A percentile compares a stretch with the other conserved stretches of the same genome.
Evolutionary conservation across 2,329 filamentous ascomycete species (phyloP).

Genomic region (Trichoderma atrobrunneum): DNA sequence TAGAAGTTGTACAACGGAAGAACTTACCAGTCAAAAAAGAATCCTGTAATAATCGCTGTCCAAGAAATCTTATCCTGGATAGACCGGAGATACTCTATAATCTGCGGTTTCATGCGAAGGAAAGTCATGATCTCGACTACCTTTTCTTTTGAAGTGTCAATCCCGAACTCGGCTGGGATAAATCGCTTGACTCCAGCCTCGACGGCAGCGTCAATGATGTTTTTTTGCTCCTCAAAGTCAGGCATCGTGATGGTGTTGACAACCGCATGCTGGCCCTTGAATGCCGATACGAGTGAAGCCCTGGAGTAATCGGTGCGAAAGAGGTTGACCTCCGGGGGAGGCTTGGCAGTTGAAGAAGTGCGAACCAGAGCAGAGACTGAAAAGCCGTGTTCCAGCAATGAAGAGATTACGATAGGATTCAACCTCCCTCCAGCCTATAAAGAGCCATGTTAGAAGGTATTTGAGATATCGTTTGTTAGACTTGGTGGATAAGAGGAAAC

Average conservation of each 20-base stretch:
- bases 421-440: background rate
- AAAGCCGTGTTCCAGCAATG: background rate
- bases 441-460: background rate
- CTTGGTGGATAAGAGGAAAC: background rate
- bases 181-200: background rate
- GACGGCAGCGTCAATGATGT: constrained; percentile 2
- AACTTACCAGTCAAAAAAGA: background rate
- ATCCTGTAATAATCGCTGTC: background rate
- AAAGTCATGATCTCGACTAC: background rate
- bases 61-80: background rate
- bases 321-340: background rate
- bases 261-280: background rate
- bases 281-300: background rate
- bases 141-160: constrained; percentile 2
- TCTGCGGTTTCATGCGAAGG: background rate
- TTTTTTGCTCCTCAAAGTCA: background rate
- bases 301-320: background rate
- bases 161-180: background rate
- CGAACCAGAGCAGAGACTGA: background rate
- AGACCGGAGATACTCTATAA: background rate
- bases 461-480: background rate
- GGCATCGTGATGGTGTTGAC: constrained; percentile 8
- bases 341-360: background rate
- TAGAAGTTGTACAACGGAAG: background rate
- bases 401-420: background rate